Percentiles rank a stretch among this genome's conserved stretches.
Conservation (phyloP, 768 basidiomycete species). For the Coprinopsis cinerea region DNA sequence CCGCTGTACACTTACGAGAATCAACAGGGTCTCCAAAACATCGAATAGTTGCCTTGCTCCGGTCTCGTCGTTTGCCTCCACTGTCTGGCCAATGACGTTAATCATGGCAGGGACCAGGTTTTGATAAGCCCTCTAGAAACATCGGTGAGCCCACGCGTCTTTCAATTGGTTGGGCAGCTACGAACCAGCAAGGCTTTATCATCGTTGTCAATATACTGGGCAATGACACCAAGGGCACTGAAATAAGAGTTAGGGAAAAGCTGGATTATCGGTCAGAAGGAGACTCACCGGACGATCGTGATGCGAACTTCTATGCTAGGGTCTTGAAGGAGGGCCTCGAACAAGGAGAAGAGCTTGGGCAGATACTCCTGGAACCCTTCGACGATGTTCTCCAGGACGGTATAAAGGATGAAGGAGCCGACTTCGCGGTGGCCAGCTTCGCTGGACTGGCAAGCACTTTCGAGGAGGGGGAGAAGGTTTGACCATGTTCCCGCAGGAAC, state of each 20-base stretch:
- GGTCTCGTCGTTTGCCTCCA: conserved; percentile 73
- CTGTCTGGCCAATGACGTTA: conserved; percentile 76
- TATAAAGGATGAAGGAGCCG: conserved; percentile 83
- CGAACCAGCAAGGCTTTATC: conserved; percentile 84
- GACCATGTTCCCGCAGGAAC: conserved; percentile 77
- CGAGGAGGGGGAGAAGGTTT: conserved; percentile 81
- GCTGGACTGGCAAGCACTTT: conserved; percentile 65
- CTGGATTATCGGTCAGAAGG: background rate
- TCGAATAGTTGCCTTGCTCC: conserved; percentile 89
- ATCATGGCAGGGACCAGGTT: conserved; percentile 82
- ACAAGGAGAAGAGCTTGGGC: conserved; percentile 72
- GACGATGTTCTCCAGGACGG: conserved; percentile 86
- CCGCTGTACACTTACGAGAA: conserved; percentile 53
- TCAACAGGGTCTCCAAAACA: conserved; percentile 91
- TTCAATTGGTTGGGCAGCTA: too few species aligned
- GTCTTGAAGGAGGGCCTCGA: conserved; percentile 67
- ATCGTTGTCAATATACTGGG: conserved; percentile 85
- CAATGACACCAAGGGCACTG: conserved; percentile 85
- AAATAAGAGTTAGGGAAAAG: conserved; percentile 7
- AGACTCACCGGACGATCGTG: conserved; percentile 70
- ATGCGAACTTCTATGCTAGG: conserved; percentile 86
- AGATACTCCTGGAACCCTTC: conserved; percentile 82
- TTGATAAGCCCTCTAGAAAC: conserved; percentile 76
- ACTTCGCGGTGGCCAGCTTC: conserved; percentile 82
- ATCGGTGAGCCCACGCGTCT: conserved; percentile 3